These are phyloP conservation scores for Aspergillus persii DNA, from an alignment of 2,329 filamentous ascomycete genomes.

Conservation along the genomic window DNA sequence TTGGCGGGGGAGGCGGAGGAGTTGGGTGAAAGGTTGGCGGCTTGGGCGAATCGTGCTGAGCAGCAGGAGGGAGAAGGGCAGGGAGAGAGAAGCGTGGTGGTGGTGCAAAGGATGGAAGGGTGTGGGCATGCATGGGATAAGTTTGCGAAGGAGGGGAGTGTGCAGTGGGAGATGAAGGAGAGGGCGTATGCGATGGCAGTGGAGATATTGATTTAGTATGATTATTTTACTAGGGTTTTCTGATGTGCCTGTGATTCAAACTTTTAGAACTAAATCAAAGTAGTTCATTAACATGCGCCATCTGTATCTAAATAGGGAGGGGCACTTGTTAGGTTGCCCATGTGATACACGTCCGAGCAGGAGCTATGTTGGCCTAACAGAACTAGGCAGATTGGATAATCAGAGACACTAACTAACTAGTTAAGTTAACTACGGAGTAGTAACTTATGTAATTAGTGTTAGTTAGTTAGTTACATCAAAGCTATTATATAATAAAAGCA, in stretches of 20 bases:
- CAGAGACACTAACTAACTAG: too few relatives aligned
- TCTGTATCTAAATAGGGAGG: too few relatives aligned
- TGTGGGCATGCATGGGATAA: conserved; percentile 42
- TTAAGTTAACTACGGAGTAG: too few relatives aligned
- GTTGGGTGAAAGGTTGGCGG: conserved; percentile 19
- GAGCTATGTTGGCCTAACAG: too few relatives aligned
- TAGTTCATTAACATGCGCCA: background rate
- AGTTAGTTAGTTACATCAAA: too few relatives aligned
- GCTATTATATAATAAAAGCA: too few relatives aligned
- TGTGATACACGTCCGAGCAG: too few relatives aligned
- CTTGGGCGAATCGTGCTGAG: background rate
- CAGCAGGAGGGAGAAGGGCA: background rate
- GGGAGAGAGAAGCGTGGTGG: conserved; percentile 12
- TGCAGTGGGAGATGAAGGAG: conserved; percentile 24
- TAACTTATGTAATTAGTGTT: too few relatives aligned
- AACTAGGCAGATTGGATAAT: too few relatives aligned
- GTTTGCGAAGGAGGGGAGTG: conserved; percentile 23
- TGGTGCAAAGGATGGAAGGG: conserved; percentile 27
- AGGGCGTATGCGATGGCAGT: conserved; percentile 31
- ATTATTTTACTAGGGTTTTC: background rate
- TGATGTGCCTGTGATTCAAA: too few relatives aligned
- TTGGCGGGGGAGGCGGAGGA: conserved; percentile 26
- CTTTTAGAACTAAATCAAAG: too few relatives aligned
- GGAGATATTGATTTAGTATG: conserved; percentile 15
- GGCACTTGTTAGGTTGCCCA: too few relatives aligned